Percentiles rank a stretch among this genome's conserved stretches.
These are phyloP conservation scores for Tetrapisispora phaffii DNA, from an alignment of 805 yeast species.

Conservation along the genomic window DNA sequence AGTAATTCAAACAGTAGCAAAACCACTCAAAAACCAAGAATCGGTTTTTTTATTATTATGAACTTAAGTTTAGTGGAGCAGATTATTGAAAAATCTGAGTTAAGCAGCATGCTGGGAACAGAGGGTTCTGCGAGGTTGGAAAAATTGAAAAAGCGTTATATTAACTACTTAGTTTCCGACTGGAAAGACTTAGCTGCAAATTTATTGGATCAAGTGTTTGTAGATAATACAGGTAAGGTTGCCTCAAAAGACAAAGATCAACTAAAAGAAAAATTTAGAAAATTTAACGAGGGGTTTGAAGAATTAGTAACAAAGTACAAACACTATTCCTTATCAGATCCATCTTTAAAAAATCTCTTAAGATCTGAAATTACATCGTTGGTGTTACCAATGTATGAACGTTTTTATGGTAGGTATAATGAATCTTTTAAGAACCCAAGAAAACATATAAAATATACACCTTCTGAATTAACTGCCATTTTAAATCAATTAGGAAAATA, in stretches of 20 bases:
- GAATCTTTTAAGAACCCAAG: conserved; percentile 30
- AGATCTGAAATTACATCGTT: conserved; percentile 60
- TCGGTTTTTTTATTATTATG: conserved; percentile 65
- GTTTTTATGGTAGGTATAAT: conserved; percentile 61
- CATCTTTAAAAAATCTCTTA: conserved; percentile 50
- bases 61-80: conserved; percentile 70
- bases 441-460: conserved; percentile 30
- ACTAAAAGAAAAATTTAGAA: conserved; percentile 74
- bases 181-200: conserved; percentile 76
- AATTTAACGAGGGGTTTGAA: conserved; percentile 77
- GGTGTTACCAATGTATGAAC: conserved; percentile 73
- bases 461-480: conserved; percentile 22
- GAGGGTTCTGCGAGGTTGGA: conserved; percentile 54
- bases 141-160: conserved; percentile 60
- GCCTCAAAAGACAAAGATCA: conserved; percentile 65
- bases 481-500: conserved; percentile 22
- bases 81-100: conserved; percentile 49
- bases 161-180: conserved; percentile 58
- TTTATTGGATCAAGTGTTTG: conserved; percentile 68
- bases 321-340: conserved; percentile 55
- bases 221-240: conserved; percentile 36
- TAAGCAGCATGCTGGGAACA: conserved; percentile 44
- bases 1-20: conserved; percentile 14
- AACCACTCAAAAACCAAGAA: conserved; percentile 29
- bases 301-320: conserved; percentile 59